These are phyloP conservation scores for Malassezia obtusa DNA, from an alignment of 1,284 basidiomycete species.

Conservation along the genomic window DNA sequence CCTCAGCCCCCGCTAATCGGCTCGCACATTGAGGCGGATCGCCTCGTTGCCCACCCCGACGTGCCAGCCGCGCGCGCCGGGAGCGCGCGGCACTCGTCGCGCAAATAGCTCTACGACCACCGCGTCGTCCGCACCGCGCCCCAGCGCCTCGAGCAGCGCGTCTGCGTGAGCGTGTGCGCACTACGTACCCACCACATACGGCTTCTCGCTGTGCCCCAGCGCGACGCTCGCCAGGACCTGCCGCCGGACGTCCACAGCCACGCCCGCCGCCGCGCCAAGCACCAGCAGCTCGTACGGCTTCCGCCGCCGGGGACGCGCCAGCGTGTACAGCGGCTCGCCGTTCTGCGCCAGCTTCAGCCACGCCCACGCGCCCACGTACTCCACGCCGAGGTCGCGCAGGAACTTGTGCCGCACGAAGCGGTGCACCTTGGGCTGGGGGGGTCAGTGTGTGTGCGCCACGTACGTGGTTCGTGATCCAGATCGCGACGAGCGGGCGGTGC, in stretches of 20 bases:
- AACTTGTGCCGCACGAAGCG: conserved; percentile 15
- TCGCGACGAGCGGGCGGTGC: conserved; percentile 7
- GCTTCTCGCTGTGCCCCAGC: conserved; percentile 15
- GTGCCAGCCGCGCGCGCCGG: conserved; percentile 34
- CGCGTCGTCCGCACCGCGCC: conserved; percentile 5
- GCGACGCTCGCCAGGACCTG: conserved; percentile 6
- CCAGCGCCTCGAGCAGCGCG: neutral
- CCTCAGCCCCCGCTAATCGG: neutral
- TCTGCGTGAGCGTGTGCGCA: neutral
- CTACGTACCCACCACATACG: neutral
- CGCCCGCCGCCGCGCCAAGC: conserved; percentile 1
- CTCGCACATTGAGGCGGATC: conserved; percentile 46
- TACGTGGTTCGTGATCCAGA: conserved; percentile 20
- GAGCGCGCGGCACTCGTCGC: conserved; percentile 34
- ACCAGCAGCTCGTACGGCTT: conserved; percentile 18
- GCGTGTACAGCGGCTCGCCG: conserved; percentile 4
- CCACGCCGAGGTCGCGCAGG: conserved; percentile 9
- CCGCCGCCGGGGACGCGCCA: conserved; percentile 2
- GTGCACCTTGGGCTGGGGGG: conserved; percentile 14
- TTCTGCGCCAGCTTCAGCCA: conserved; percentile 18
- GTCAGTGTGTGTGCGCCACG: neutral
- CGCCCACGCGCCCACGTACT: conserved; percentile 5
- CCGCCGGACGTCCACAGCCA: neutral
- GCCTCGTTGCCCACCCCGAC: conserved; percentile 61
- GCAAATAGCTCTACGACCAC: conserved; percentile 39